Base-by-base conservation (phyloP, 2,329 filamentous ascomycete species). In the Cladosporium sp. region DNA sequence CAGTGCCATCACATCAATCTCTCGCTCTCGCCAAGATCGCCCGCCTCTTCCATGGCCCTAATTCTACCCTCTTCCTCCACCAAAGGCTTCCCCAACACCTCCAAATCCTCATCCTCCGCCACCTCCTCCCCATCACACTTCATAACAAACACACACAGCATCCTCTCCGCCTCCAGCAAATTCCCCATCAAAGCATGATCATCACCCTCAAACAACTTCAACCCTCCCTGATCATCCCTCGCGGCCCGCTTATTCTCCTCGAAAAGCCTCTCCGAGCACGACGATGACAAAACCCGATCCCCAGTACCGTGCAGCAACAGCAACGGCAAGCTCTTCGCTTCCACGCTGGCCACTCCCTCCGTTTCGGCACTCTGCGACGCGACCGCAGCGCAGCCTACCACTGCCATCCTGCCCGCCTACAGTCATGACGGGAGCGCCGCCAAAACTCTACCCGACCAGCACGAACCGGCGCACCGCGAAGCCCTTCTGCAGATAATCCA, bases 401-500 rank as follows among this genome's bases (percentile, higher is more conserved):
- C 71, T 57, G 22, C 61, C 50, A 4, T 68, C 66, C 12, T 55
- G 29, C 3, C 60, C 66, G 7, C 61, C 70, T 11, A 67, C 63
- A 1, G 65, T 68, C 57, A 72, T 70, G 15, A 69, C 71, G 1
- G 70, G 70, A 17, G 68, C 70, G 5, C 70, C 67, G 17, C 72
- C 70, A 45, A 73, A 73, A 9, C 66, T 70, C 71, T 70, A 74
- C 40, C 72, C 71, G 2, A 72, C 62, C 12, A 73, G 52, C 5
- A 73, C 70, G 55, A 73, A 72, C 20, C 55, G 61, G n/a, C 51
- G 52, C 1, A 69, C 58, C 0, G 54, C 58, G 53, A 64, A 68
- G 19, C 58, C 52, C 12, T 62, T 53, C 13, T 63, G 42, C 7
- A 73, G 60, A 44, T 67, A 69, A 24, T 64, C 55, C 64, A 74